Percentiles rank a stretch among this genome's conserved stretches.
Evolutionary conservation across 2,329 filamentous ascomycete species (phyloP).

Genomic region (Colletotrichum euphorbiae): DNA sequence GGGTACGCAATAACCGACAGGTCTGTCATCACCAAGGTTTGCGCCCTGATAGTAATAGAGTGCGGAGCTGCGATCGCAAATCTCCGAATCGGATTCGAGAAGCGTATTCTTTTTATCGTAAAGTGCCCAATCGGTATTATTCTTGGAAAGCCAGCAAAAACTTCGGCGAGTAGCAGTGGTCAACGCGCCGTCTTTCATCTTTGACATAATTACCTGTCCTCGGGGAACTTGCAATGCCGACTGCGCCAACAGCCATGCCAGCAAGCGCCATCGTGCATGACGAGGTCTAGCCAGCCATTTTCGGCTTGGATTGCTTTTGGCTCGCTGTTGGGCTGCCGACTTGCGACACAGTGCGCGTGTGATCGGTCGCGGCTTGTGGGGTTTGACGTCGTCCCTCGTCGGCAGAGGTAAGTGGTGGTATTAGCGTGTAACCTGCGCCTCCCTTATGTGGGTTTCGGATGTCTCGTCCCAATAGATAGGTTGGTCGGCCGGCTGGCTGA

Average conservation of each 20-base stretch:
- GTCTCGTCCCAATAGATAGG: background rate
- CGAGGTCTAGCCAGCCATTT: background rate
- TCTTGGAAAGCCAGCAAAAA: too few species aligned
- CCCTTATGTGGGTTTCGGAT: background rate
- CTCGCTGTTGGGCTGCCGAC: slow-evolving; percentile 9
- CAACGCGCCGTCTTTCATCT: too few species aligned
- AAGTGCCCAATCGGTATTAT: too few species aligned
- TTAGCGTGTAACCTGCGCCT: slow-evolving; percentile 2
- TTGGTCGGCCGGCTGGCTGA: slow-evolving; percentile 2
- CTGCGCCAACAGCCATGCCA: slow-evolving; percentile 1
- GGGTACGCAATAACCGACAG: slow-evolving; percentile 9
- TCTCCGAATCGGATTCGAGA: background rate
- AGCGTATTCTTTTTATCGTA: too few species aligned
- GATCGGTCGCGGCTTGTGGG: background rate
- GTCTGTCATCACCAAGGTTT: slow-evolving; percentile 25
- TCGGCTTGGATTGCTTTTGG: slow-evolving; percentile 6
- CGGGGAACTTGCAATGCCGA: background rate
- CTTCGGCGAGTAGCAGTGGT: too few species aligned
- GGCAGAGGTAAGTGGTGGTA: slow-evolving; percentile 15
- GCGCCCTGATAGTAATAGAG: background rate
- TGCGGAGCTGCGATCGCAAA: slow-evolving; percentile 4
- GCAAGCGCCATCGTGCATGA: slow-evolving; percentile 13
- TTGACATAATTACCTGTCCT: background rate
- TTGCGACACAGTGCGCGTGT: slow-evolving; percentile 18
- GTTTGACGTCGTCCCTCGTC: slow-evolving; percentile 1